Evolutionary conservation across 768 basidiomycete species (phyloP), one percentile per base, ranked within the genome.

Genomic region (Cystobasidium onofrii): DNA sequence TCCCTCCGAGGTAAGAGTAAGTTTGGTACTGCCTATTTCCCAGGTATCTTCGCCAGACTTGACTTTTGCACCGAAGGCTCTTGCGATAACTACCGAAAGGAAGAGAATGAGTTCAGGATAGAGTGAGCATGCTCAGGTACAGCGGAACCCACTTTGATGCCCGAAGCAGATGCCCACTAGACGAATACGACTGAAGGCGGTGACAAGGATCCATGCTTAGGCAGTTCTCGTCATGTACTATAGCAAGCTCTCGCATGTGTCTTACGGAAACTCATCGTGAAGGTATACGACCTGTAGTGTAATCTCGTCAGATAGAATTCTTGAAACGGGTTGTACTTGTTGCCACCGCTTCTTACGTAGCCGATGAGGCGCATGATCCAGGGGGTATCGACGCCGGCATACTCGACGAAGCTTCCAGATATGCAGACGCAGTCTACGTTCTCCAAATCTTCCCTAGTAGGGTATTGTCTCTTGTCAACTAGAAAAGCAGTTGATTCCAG

Each of bases 111-210:
- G 23, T 57, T 43, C 4, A 62, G 9, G 36, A 18, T 72, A 27
- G 6, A 18, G 6, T 9, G 20, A 52, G 17, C 6, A 15, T n/a
- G 12, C 13, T 25, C 64, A 4, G 7, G 4, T 29, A 7, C 44
- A 7, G 17, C 3, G 54, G 29, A 69, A 36, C 64, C 17, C 25
- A 73, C 72, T 65, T 50, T 73, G 63, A 44, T 66, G 64, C 9
- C 72, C 72, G 63, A 73, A 73, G 29, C 72, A 73, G 62, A 73
- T 73, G 25, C 72, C 72, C 4, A 73, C 63, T 7, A 73, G 41
- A 31, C 72, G 57, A 9, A 73, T 73, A 9, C 62, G 62, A 36
- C 70, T 73, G 62, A 12, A 15, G 13, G 50, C 27, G 15, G 65
- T n/a, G 12, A n/a, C 61, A 41, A 13, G 4, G 20, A n/a, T n/a